Percentiles rank a stretch among this genome's conserved stretches.
Conservation (phyloP, 2,329 filamentous ascomycete species). For the Dothistroma pini region DNA sequence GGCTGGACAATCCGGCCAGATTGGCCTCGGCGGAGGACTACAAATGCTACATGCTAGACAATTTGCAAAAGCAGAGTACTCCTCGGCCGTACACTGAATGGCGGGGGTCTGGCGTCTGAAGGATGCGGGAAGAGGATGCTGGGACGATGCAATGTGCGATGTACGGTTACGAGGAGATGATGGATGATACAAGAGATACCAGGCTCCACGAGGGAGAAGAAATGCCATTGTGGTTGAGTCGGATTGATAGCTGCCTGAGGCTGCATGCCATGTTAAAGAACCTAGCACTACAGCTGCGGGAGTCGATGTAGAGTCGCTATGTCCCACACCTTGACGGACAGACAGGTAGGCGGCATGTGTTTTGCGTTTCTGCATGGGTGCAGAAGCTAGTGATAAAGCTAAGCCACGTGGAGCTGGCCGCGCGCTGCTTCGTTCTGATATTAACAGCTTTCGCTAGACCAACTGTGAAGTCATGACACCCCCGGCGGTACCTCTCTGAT, state of each 20-base stretch:
- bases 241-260: neutral
- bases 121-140: neutral
- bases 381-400: neutral
- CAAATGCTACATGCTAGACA: slow-evolving; percentile 10
- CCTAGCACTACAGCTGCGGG: neutral
- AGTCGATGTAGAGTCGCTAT: neutral
- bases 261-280: neutral
- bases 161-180: neutral
- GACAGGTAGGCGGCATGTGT: neutral
- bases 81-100: slow-evolving; percentile 10
- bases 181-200: neutral
- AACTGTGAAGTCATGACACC: no score
- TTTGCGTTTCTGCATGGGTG: neutral
- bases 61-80: slow-evolving; percentile 5
- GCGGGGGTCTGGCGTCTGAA: neutral
- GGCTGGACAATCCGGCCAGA: neutral
- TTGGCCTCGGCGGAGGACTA: slow-evolving; percentile 4
- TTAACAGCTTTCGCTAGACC: no score
- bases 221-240: neutral
- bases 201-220: neutral
- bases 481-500: no score
- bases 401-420: neutral
- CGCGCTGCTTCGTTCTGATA: no score
- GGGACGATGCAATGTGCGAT: slow-evolving; percentile 2
- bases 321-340: neutral